These are phyloP conservation scores for Parascedosporium putredinis DNA, from an alignment of 2,329 filamentous ascomycete species.

Conservation along the genomic window DNA sequence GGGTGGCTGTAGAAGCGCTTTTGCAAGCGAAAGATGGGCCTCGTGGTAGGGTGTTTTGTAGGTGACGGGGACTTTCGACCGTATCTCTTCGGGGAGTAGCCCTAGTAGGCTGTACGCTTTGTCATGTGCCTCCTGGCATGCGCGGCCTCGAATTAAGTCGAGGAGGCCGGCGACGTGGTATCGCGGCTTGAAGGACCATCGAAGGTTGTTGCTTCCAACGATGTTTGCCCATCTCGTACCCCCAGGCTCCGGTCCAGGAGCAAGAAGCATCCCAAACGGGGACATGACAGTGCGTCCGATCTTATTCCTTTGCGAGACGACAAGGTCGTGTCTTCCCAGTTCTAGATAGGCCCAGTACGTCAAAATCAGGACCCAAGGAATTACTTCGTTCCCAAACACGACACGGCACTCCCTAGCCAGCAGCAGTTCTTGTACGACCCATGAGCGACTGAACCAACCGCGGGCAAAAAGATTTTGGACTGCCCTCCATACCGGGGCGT, in stretches of 20 bases:
- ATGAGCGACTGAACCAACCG: constrained; percentile 19
- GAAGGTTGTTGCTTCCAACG: background rate
- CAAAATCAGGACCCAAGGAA: constrained; percentile 8
- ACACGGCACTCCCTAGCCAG: constrained; percentile 16
- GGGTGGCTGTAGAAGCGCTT: background rate
- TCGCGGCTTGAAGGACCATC: background rate
- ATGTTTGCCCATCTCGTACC: background rate
- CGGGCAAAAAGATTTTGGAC: constrained; percentile 11
- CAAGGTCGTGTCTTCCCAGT: background rate
- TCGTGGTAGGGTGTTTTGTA: background rate
- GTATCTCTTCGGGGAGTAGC: background rate
- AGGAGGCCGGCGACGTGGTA: background rate
- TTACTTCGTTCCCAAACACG: constrained; percentile 16
- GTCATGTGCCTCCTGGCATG: background rate
- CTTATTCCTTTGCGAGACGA: background rate
- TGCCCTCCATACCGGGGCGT: background rate
- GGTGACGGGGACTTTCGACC: background rate
- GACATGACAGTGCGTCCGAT: background rate
- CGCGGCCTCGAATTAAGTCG: background rate
- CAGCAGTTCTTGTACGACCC: constrained; percentile 20
- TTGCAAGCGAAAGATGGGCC: background rate
- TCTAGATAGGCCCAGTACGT: background rate
- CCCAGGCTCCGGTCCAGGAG: background rate
- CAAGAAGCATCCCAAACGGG: background rate
- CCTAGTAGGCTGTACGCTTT: background rate